Percentiles rank a stretch among this genome's conserved stretches.
phyloP scores from a whole-genome alignment of 78 protist genomes.

The Emiliania huxleyi region DNA sequence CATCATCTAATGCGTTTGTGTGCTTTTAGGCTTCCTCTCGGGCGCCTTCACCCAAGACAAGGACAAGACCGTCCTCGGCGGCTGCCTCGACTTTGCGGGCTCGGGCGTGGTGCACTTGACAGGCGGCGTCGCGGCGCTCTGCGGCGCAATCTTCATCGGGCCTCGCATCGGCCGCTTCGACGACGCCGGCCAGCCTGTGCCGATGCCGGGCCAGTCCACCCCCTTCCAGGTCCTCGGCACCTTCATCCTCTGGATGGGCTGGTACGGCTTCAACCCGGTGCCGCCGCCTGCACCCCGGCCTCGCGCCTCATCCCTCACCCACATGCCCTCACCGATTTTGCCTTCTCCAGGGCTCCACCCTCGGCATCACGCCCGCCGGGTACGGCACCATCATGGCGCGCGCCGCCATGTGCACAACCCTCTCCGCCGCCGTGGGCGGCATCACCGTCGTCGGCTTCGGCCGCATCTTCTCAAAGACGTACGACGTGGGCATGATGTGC shows the following conservation, averaged over 20 bases:
- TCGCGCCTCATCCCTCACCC: no score
- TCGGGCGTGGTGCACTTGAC: constrained; percentile 78
- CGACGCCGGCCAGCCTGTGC: not conserved
- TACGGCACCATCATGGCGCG: constrained; percentile 57
- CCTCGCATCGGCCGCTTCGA: constrained; percentile 79
- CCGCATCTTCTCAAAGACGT: not conserved
- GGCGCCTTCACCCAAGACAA: not conserved
- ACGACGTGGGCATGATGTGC: not conserved
- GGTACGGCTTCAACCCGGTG: constrained; percentile 76
- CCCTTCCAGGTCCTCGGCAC: constrained; percentile 41
- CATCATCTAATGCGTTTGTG: no score
- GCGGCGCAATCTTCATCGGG: constrained; percentile 73
- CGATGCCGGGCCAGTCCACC: not conserved
- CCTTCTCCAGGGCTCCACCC: not conserved
- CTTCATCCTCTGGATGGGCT: constrained; percentile 57
- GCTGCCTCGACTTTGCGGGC: constrained; percentile 54
- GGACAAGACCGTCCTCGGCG: not conserved
- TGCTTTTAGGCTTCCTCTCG: not conserved
- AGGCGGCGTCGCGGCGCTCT: constrained; percentile 76
- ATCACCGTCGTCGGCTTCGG: not conserved
- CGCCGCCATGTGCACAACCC: constrained; percentile 21
- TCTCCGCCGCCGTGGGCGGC: constrained; percentile 32
- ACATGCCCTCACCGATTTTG: no score
- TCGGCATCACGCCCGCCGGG: not conserved
- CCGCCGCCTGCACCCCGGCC: no score